Evolutionary conservation across 306 rosid genomes (phyloP).

Genomic region (Phaseolus lunatus): DNA sequence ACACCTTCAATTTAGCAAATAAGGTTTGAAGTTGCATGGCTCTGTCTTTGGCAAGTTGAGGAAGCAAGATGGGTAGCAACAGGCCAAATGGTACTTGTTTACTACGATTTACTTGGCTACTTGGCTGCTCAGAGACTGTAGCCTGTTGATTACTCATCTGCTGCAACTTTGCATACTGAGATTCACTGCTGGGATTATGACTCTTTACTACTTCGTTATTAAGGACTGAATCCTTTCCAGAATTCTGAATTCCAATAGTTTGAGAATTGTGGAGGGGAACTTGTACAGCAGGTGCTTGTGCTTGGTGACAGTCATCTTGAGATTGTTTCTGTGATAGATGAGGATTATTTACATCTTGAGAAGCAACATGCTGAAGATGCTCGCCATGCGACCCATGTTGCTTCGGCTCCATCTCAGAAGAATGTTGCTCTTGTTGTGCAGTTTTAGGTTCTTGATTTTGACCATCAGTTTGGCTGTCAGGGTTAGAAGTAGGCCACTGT

Average conservation of each 20-base stretch:
- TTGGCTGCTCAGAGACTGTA: constrained; percentile 62
- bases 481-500: constrained; percentile 47
- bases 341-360: constrained; percentile 52
- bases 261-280: constrained; percentile 63
- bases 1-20: not conserved
- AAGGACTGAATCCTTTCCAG: constrained; percentile 55
- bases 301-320: constrained; percentile 61
- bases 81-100: constrained; percentile 78
- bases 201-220: constrained; percentile 57
- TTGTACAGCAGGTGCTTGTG: constrained; percentile 51
- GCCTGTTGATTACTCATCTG: constrained; percentile 92
- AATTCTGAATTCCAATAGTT: constrained; percentile 50
- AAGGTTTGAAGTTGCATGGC: constrained; percentile 33
- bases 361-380: constrained; percentile 56
- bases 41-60: constrained; percentile 34
- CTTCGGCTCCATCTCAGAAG: constrained; percentile 66
- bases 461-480: constrained; percentile 51
- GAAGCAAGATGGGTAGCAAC: constrained; percentile 56
- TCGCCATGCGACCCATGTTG: constrained; percentile 53
- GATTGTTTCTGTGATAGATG: constrained; percentile 61
- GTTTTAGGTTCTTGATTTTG: constrained; percentile 58
- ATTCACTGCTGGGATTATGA: constrained; percentile 59
- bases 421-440: constrained; percentile 57
- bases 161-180: constrained; percentile 81
- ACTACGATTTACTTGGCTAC: constrained; percentile 54